Base-by-base conservation (phyloP, 2,329 filamentous ascomycete genomes). In the Penicillium concentricum region DNA sequence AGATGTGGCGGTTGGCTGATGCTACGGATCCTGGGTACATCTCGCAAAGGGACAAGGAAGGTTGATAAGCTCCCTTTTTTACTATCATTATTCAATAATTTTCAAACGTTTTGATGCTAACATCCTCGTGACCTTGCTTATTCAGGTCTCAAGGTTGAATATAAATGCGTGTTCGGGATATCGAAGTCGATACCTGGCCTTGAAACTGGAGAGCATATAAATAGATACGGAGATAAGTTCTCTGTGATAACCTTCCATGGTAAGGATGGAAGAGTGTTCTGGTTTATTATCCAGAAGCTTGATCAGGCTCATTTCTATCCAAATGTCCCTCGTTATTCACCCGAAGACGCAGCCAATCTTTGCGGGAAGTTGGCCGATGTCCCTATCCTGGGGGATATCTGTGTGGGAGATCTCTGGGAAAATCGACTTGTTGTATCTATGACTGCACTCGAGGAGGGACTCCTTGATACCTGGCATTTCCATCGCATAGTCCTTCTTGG, bases 81-180 rank as follows among this genome's bases (percentile, higher is more conserved):
- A 24, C 22, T 24, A 24, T 24, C 22, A 24, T 24, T 24, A 24
- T 24, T 24, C 3, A 24, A 3, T 3, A 24, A 24, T 24, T 24
- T 24, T 24, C 3, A 24, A 24, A 24, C 3, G 3, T 5, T 24
- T 24, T 24, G 22, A 24, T 24, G 22, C 22, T 24, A 24, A 24
- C 22, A 24, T 5, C 5, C 3, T 24, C 22, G 22, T 24, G 22
- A 24, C 5, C 22, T 24, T 24, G 22, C 22, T 24, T 24, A 24
- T 24, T n/a, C 22, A 61, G 53, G 49, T 20, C 38, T 59, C 16
- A 62, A 43, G 12, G 62, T 67, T 7, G 64, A 70, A 41, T 75
- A 68, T 41, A 59, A 61, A 15, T 70, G 68, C 49, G 51, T 74
- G 12, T 70, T 71, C 26, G 71, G 72, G 5, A 69, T 73, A 13